Base-by-base conservation (phyloP, 805 yeast genomes). In the Candida bentonensis region DNA sequence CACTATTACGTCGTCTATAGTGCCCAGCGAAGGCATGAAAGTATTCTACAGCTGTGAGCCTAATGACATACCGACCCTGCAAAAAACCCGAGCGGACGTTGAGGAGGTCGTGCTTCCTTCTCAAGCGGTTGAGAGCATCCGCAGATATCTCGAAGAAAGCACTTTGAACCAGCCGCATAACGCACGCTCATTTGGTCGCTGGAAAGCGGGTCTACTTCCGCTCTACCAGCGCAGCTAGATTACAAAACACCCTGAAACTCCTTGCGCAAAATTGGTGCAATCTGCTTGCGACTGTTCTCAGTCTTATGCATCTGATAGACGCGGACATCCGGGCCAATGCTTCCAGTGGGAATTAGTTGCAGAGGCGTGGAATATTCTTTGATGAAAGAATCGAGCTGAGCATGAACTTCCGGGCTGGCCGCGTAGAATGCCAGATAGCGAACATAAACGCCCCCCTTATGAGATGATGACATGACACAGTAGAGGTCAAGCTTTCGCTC, bases 241-340 rank as follows among this genome's bases (percentile, higher is more conserved):
- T 5, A 30, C 15, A n/a, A 13, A 36, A 20, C 15, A 20, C 23
- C 43, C 23, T 53, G 44, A 3, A 53, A 44, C 22, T 42, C 45
- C 39, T 34, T 25, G 9, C 62, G 52, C 26, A 73, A 44, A 13
- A 67, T 56, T 1, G 96, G 96, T 3, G 84, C 95, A 11, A 87
- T 84, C 57, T 83, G 94, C 58, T 88, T 88, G 53, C 96, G 71
- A 27, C 92, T 82, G 1, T 89, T 88, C 4, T 63, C 58, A 13
- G 70, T 53, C 47, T 81, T 76, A 49, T 68, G 69, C 56, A 81
- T 82, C 49, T 63, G 56, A 46, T 61, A 73, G 39, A 50, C 47
- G 20, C 46, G 43, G n/a, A 55, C 52, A 3, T 42, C 43, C 20
- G 40, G 41, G 20, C 33, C 47, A 3, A 17, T 23, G 30, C 46